Evolutionary conservation across 129 eudicot species (phyloP).

Genomic region (Calendula officinalis): DNA sequence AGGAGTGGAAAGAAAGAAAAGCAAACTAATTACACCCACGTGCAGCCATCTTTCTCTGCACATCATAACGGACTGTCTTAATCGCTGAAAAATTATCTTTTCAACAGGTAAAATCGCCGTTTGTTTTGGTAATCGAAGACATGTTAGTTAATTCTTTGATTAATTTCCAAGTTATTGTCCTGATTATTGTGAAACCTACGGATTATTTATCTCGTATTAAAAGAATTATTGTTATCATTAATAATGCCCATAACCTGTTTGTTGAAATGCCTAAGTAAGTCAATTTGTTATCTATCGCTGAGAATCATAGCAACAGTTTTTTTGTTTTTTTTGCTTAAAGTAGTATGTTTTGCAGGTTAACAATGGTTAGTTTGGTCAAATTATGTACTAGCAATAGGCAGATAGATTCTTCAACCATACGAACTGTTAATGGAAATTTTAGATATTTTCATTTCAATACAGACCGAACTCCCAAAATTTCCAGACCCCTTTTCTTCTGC

Average conservation of each 20-base stretch:
- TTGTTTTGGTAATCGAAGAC: neutral
- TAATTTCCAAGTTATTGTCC: neutral
- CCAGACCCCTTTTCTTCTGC: constrained; percentile 26
- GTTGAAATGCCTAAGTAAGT: constrained; percentile 20
- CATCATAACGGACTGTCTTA: no score
- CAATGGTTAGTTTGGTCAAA: constrained; percentile 27
- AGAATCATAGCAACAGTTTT: neutral
- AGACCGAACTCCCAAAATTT: constrained; percentile 20
- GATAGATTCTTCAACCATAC: constrained; percentile 16
- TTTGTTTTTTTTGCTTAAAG: neutral
- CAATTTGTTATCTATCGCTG: no score
- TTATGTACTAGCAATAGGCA: neutral
- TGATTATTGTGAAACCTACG: neutral
- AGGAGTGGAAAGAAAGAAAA: no score
- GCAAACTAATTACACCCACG: neutral
- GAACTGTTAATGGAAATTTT: neutral
- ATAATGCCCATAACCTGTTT: constrained; percentile 9
- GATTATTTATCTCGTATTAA: neutral
- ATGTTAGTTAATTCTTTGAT: neutral
- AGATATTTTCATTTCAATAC: constrained; percentile 27
- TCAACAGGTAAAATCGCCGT: neutral
- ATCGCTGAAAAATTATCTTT: no score
- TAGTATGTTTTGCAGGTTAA: constrained; percentile 22
- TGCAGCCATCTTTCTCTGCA: neutral
- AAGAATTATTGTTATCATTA: neutral